Conservation (phyloP, 805 yeast species). For the Hanseniaspora vineae region DNA sequence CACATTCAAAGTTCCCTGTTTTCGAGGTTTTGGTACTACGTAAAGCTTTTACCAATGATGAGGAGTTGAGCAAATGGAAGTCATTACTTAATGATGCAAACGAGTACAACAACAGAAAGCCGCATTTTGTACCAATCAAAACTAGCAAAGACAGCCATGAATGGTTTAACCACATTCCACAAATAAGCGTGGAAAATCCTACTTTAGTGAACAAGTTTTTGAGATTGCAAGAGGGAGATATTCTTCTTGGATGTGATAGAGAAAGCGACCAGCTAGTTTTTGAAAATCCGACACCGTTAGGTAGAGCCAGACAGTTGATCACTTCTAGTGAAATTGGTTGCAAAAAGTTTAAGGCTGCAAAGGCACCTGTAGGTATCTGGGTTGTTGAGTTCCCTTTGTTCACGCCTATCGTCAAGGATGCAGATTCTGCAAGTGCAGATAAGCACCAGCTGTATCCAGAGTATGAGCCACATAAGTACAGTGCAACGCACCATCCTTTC, state of each 20-base stretch:
- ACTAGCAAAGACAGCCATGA: conserved; percentile 24
- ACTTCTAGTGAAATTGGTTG: conserved; percentile 35
- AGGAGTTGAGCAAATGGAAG: conserved; percentile 21
- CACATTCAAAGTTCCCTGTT: conserved; percentile 43
- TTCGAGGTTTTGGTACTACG: conserved; percentile 62
- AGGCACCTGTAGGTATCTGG: conserved; percentile 54
- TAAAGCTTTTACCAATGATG: conserved; percentile 28
- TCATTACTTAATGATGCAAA: conserved; percentile 25
- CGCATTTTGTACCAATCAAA: conserved; percentile 41
- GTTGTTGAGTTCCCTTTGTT: conserved; percentile 87
- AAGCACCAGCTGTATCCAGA: conserved; percentile 6
- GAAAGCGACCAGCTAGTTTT: conserved; percentile 40
- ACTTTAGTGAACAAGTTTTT: conserved; percentile 24
- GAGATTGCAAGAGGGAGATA: conserved; percentile 49
- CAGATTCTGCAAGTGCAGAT: conserved; percentile 7
- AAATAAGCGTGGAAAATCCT: conserved; percentile 24
- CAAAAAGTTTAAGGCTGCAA: conserved; percentile 10
- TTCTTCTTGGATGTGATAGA: conserved; percentile 70
- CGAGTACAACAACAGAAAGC: conserved; percentile 45
- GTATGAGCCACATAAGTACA: conserved; percentile 36
- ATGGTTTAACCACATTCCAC: conserved; percentile 32
- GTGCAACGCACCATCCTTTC: conserved; percentile 93
- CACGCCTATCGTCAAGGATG: conserved; percentile 47
- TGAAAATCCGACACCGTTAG: conserved; percentile 94
- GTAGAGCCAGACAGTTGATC: conserved; percentile 68